phyloP scores from a whole-genome alignment of 179 eudicot species.

The Spinacia oleracea region DNA sequence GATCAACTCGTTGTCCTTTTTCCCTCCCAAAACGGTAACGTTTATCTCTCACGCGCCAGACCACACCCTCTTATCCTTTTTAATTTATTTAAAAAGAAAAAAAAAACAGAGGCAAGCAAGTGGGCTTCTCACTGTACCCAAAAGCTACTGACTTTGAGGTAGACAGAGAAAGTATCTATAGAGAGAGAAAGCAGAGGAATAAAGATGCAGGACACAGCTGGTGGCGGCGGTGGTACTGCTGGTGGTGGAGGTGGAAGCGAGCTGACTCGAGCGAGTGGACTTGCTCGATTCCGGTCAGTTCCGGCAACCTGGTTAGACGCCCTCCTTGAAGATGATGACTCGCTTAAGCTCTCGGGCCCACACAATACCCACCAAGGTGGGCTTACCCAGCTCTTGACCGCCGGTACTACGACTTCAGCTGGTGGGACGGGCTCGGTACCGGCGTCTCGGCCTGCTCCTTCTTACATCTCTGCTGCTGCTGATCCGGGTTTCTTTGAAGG shows the following conservation, averaged over 20 bases:
- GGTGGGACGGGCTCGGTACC: background rate
- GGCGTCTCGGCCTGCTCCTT: constrained; percentile 1
- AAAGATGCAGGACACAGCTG: constrained; percentile 32
- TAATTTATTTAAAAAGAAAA: background rate
- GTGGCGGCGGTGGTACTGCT: constrained; percentile 23
- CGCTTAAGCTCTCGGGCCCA: constrained; percentile 31
- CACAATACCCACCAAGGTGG: constrained; percentile 19
- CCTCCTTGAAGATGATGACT: constrained; percentile 53
- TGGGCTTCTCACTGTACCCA: constrained; percentile 27
- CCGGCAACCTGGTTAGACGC: constrained; percentile 79
- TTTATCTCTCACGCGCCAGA: constrained; percentile 15
- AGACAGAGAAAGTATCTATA: constrained; percentile 6
- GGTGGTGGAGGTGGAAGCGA: constrained; percentile 2
- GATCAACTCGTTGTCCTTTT: background rate
- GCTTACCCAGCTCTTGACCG: constrained; percentile 26
- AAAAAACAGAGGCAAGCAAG: constrained; percentile 8
- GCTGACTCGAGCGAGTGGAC: constrained; percentile 40
- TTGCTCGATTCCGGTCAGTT: constrained; percentile 70
- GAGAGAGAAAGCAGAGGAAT: background rate
- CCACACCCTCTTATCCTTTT: background rate
- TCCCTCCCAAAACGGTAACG: constrained; percentile 14
- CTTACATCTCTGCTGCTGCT: constrained; percentile 15
- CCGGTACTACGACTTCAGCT: constrained; percentile 15
- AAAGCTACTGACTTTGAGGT: constrained; percentile 22
- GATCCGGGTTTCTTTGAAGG: constrained; percentile 44